These are phyloP conservation scores for Colletotrichum sp. DNA, from an alignment of 2,329 filamentous ascomycete species.

Conservation along the genomic window DNA sequence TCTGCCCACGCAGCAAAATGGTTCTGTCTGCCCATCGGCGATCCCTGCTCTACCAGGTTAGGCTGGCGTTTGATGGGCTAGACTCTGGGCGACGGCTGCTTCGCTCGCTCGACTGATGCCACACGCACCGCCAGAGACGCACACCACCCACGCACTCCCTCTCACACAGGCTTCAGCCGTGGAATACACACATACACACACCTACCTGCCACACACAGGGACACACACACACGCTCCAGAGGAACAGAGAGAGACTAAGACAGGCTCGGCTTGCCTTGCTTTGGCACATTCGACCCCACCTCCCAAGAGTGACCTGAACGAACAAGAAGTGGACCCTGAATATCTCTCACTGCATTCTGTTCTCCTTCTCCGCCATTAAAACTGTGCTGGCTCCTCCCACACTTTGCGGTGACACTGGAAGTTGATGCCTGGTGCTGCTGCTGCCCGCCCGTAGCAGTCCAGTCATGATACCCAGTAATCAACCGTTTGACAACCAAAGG, in stretches of 20 bases:
- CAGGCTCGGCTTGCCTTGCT: constrained; percentile 7
- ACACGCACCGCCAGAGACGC: constrained; percentile 1
- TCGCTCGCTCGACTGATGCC: not conserved
- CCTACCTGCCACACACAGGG: not conserved
- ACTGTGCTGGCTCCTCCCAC: constrained; percentile 16
- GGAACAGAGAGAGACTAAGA: constrained; percentile 4
- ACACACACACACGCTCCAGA: not conserved
- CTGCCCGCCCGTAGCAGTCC: not conserved
- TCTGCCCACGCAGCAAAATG: constrained; percentile 21
- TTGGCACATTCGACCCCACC: constrained; percentile 18
- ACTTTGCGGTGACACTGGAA: not conserved
- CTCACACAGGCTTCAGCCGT: not conserved
- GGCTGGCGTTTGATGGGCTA: constrained; percentile 13
- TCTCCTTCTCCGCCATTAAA: constrained; percentile 19
- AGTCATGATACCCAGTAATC: constrained; percentile 14
- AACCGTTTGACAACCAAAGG: constrained; percentile 5
- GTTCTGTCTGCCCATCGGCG: constrained; percentile 5
- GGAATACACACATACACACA: not conserved
- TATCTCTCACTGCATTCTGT: constrained; percentile 10
- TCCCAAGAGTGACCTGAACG: not conserved
- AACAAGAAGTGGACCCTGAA: constrained; percentile 20
- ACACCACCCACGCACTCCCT: not conserved
- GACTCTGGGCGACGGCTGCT: constrained; percentile 5
- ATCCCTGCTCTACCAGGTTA: constrained; percentile 15
- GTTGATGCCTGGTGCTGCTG: constrained; percentile 5